Conservation (phyloP, 1,284 basidiomycete species). For the Rhodotorula mucilaginosa region DNA sequence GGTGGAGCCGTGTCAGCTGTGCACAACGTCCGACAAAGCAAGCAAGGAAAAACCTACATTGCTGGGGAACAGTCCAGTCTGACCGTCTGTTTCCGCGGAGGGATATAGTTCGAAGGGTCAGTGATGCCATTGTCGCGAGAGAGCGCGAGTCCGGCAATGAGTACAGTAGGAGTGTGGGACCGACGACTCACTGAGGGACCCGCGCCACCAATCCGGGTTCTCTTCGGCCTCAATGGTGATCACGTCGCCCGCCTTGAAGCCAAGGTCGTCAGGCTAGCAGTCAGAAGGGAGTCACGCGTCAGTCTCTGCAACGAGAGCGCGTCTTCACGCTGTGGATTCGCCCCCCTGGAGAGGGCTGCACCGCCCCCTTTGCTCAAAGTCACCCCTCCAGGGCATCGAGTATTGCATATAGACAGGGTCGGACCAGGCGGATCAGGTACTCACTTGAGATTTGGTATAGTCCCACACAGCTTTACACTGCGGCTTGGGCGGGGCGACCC, state of each 20-base stretch:
- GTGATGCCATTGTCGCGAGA: not conserved
- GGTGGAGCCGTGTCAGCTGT: not conserved
- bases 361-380: not conserved
- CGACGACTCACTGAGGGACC: conserved; percentile 13
- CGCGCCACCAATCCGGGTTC: conserved; percentile 62
- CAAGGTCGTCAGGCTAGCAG: conserved; percentile 58
- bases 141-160: no score
- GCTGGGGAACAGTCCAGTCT: conserved; percentile 26
- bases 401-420: not conserved
- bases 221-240: conserved; percentile 62
- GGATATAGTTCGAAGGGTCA: not conserved
- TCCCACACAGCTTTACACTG: conserved; percentile 27
- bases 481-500: not conserved
- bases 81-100: conserved; percentile 12
- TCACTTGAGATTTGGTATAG: conserved; percentile 19
- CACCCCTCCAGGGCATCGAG: no score
- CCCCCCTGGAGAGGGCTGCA: no score
- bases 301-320: not conserved
- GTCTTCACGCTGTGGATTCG: no score
- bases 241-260: conserved; percentile 59
- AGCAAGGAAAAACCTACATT: no score
- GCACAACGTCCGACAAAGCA: no score
- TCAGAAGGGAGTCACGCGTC: not conserved
- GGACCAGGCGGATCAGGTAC: not conserved
- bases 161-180: not conserved